phyloP scores from a whole-genome alignment of 176 grass and related monocot genomes.

The Musa beccarii region DNA sequence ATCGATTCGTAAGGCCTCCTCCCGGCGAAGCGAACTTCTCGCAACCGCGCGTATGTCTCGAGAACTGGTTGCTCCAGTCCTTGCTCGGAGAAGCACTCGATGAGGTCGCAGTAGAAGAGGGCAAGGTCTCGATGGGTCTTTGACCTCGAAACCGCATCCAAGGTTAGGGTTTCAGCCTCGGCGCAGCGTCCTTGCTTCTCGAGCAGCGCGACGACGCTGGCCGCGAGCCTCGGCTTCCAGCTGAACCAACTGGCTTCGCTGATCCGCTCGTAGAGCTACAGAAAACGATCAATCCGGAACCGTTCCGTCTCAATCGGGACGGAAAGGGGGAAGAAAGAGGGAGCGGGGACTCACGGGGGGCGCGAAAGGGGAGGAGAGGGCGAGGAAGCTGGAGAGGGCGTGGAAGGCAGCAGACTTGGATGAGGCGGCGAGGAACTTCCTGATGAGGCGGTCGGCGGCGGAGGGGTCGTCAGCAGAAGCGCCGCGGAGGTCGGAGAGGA shows the following conservation, averaged over 20 bases:
- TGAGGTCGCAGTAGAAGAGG: slow-evolving; percentile 75
- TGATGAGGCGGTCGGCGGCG: slow-evolving; percentile 58
- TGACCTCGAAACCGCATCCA: slow-evolving; percentile 41
- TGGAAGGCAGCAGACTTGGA: slow-evolving; percentile 69
- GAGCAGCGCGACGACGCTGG: slow-evolving; percentile 44
- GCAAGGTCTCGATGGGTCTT: slow-evolving; percentile 26
- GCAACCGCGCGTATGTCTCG: slow-evolving; percentile 42
- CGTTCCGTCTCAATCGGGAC: not conserved
- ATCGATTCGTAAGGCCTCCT: slow-evolving; percentile 34
- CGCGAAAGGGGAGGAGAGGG: slow-evolving; percentile 53
- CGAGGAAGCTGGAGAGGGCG: slow-evolving; percentile 69
- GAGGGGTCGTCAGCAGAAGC: slow-evolving; percentile 33
- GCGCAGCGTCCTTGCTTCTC: slow-evolving; percentile 29
- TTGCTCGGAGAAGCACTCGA: slow-evolving; percentile 53
- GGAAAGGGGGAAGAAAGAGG: not conserved
- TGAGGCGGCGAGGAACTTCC: slow-evolving; percentile 56
- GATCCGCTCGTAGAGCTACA: slow-evolving; percentile 61
- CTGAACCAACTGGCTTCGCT: slow-evolving; percentile 67
- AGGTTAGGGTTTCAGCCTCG: slow-evolving; percentile 45
- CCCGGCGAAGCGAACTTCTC: slow-evolving; percentile 27
- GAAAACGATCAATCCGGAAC: not conserved
- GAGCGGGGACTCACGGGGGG: slow-evolving; percentile 32
- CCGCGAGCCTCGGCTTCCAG: slow-evolving; percentile 60
- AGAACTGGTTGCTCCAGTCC: slow-evolving; percentile 36
- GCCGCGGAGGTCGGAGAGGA: slow-evolving; percentile 62